These are phyloP conservation scores for Pseudisothecium myosuroides DNA, from an alignment of 225 moss, liverwort and hornwort genomes.

Conservation along the genomic window DNA sequence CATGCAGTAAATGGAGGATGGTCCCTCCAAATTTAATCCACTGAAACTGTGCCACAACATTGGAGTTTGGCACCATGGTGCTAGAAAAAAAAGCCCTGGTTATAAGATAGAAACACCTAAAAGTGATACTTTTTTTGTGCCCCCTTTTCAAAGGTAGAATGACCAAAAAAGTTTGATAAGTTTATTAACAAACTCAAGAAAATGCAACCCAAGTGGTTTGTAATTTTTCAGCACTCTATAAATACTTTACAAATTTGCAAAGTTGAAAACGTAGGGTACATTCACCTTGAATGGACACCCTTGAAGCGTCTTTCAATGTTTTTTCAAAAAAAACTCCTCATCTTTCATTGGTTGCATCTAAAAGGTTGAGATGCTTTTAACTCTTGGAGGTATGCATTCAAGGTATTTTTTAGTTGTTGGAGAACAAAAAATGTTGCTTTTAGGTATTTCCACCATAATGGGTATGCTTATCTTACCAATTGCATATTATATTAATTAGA, in stretches of 20 bases:
- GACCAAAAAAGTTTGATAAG: neutral
- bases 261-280: neutral
- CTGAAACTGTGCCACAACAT: too few species aligned
- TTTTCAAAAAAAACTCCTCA: neutral
- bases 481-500: neutral
- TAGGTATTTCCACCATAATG: neutral
- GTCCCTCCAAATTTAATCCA: too few species aligned
- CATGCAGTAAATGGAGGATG: too few species aligned
- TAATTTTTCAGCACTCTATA: neutral
- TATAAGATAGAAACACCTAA: neutral
- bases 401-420: too few species aligned
- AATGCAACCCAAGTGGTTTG: neutral
- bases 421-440: neutral
- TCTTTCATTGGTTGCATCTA: fast-evolving
- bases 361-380: neutral
- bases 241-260: neutral
- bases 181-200: neutral
- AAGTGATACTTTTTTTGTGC: too few species aligned
- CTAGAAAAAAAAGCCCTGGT: too few species aligned
- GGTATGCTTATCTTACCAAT: neutral
- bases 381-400: neutral
- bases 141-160: neutral
- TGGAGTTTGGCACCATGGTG: too few species aligned
- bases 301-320: neutral
- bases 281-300: neutral